These are phyloP conservation scores for Penicillium thymicola DNA, from an alignment of 2,329 filamentous ascomycete genomes.

Conservation along the genomic window DNA sequence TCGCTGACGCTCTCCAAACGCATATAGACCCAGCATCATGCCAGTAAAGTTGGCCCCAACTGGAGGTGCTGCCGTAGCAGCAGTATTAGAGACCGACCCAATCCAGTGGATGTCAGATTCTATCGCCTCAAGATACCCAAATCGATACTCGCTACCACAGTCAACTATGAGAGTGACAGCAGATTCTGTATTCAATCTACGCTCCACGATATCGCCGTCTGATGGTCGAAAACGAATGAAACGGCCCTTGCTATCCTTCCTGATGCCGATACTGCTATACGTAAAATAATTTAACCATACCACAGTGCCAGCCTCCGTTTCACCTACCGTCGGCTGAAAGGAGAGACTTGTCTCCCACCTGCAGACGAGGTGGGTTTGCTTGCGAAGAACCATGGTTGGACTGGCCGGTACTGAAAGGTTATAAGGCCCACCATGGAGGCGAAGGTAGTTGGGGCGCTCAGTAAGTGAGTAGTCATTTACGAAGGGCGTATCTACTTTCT, in stretches of 20 bases:
- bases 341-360: slow-evolving; percentile 45
- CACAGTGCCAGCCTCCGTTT: slow-evolving; percentile 53
- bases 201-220: slow-evolving; percentile 17
- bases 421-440: slow-evolving; percentile 53
- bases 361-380: slow-evolving; percentile 49
- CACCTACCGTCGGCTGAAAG: slow-evolving; percentile 44
- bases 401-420: slow-evolving; percentile 50
- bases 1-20: slow-evolving; percentile 42
- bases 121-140: slow-evolving; percentile 22
- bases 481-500: slow-evolving; percentile 45
- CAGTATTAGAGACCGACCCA: slow-evolving; percentile 29
- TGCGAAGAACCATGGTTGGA: slow-evolving; percentile 54
- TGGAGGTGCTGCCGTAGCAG: slow-evolving; percentile 37
- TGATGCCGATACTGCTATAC: slow-evolving; percentile 44
- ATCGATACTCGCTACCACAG: slow-evolving; percentile 31
- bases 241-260: slow-evolving; percentile 13
- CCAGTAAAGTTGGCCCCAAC: slow-evolving; percentile 45
- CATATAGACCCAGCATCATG: slow-evolving; percentile 48
- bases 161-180: slow-evolving; percentile 30
- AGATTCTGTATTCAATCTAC: slow-evolving; percentile 6
- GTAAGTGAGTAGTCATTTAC: slow-evolving; percentile 48
- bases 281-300: slow-evolving; percentile 55
- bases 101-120: slow-evolving; percentile 22
- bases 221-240: slow-evolving; percentile 28
- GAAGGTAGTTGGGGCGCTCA: slow-evolving; percentile 44